Base-by-base conservation (phyloP, 1,139 yeast genomes). In the Zygosaccharomyces sapae region DNA sequence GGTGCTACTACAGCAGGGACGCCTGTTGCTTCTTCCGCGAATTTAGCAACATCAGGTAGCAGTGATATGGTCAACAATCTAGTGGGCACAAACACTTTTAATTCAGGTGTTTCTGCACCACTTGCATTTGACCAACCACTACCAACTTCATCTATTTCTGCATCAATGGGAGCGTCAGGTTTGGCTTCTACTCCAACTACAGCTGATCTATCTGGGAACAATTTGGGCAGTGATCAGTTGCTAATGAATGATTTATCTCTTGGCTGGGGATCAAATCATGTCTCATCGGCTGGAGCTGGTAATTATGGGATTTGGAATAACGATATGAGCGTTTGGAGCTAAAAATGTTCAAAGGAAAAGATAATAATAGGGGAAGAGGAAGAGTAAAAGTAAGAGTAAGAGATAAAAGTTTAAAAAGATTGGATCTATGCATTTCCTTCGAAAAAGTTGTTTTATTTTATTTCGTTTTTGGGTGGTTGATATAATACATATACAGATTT, bases 321-420 rank as follows among this genome's bases (percentile, higher is more conserved):
- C 44, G 64, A 64, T 45, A 64, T 62, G 66, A 63, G 66, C 39
- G 68, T 65, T 33, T 64, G 68, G 69, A 63, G 67, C 48, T 65
- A 40, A 38, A 37, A 12, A 36, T 24, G 41, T 22, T 36, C n/a
- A 19, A 18, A 29, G 20, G 13, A 35, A 8, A 35, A 20, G 13
- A 19, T n/a, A 35, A 20, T 35, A n/a, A 18, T n/a, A 20, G 12
- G 25, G 27, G n/a, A 19, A 5, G 27, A 33, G 45, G 20, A 22
- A 38, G 20, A 29, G 7, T 5, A 16, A 35, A 16, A 7, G 16
- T 35, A 20, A 38, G 29, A 29, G 9, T 27, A 9, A 13, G 22
- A 16, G 13, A 16, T 22, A 13, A 38, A 38, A 10, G 27, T 10
- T 27, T 33, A 18, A 27, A 29, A n/a, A 27, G 33, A 22, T 38